A percentile compares a stretch with the other conserved stretches of the same genome.
These are phyloP conservation scores for Coemansia sp. DNA, from an alignment of 192 early-diverging fungal species.

Conservation along the genomic window DNA sequence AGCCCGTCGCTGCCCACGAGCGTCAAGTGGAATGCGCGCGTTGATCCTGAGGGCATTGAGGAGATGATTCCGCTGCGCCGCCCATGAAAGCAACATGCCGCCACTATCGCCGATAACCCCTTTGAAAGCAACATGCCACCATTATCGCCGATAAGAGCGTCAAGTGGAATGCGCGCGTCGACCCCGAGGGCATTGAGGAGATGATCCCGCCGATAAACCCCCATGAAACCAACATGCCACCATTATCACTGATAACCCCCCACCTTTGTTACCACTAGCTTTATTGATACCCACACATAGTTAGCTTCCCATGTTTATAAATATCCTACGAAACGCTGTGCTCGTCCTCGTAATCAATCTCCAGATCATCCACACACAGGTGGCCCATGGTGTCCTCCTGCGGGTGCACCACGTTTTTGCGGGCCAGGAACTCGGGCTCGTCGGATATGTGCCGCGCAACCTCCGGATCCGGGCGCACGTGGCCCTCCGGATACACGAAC, in stretches of 20 bases:
- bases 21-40: slow-evolving; percentile 39
- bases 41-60: slow-evolving; percentile 51
- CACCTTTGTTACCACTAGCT: background rate
- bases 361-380: no score
- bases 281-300: no score
- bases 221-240: background rate
- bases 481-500: slow-evolving; percentile 25
- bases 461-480: slow-evolving; percentile 5
- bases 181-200: slow-evolving; percentile 51
- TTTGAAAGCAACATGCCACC: no score
- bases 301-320: no score
- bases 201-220: slow-evolving; percentile 20
- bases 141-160: slow-evolving; percentile 9
- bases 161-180: slow-evolving; percentile 42
- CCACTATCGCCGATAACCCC: no score
- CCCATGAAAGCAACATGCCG: background rate
- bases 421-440: no score
- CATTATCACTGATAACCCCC: background rate
- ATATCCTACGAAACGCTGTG: background rate
- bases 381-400: no score
- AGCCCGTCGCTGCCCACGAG: slow-evolving; percentile 32
- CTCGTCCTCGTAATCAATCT: no score
- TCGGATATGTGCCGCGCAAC: no score
- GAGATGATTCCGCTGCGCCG: slow-evolving; percentile 29
- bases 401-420: no score